Base-by-base conservation (phyloP, 2,329 filamentous ascomycete genomes). In the Ophiocordyceps polyrhachis-furcata region DNA sequence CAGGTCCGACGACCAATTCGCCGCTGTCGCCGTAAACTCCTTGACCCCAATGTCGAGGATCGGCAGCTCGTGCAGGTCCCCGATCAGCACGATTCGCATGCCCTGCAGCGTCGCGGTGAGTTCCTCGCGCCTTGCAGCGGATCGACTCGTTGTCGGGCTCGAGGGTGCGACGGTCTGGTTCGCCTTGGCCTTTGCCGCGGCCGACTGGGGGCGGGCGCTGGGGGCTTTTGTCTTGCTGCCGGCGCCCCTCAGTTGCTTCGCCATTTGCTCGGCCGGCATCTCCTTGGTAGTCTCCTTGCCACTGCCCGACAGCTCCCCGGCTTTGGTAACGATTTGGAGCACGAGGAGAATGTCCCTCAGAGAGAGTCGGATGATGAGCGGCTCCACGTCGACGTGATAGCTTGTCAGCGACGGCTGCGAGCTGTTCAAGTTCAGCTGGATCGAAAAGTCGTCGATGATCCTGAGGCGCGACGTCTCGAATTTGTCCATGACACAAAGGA, bases 401-500 rank as follows among this genome's bases (percentile, higher is more conserved):
- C 76, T 91, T 3, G 79, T 91, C 32, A 80, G 54, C 51, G 76
- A 79, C 0, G 65, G 57, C 43, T 68, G 64, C 0, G 75, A 78
- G 49, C 62, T 75, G 55, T 98, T 89, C 68, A 98, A 77, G 3
- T 85, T 91, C 53, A 93, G 71, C 50, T 91, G 83, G 11, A 96
- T 69, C 3, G 87, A 94, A 59, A 98, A 98, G 61, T 98, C 88
- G 57, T 99, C 93, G 29, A 99, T 75, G 49, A 99, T 94, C 17
- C 91, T 79, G 42, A 98, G 71, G 35, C 86, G 78, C 38, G 81
- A 88, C 4, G 83, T 87, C 52, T 98, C 89, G 53, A 96, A 96
- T 50, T 80, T 84, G 61, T 99, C 93, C 91, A 99, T 98, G 13
- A 91, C 83, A 58, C 93, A 98, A 29, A 98, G 63, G 60, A 95